Percentiles rank a stretch among this genome's conserved stretches.
These are phyloP conservation scores for Annona cherimola DNA, from an alignment of 164 flowering plant genomes.

Conservation along the genomic window DNA sequence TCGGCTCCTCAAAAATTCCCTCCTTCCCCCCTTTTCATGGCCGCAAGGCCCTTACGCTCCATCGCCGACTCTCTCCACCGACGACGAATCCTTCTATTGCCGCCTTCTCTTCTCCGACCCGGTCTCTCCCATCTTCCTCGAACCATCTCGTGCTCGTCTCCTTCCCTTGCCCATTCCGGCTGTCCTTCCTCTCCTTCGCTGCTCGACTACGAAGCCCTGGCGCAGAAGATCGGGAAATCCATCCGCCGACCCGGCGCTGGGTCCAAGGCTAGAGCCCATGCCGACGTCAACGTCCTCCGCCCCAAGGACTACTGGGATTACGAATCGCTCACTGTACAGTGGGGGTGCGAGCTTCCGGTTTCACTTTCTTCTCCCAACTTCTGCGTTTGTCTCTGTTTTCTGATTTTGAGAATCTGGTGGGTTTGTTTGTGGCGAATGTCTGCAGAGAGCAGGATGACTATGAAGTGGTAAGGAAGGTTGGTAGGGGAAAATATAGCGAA, in stretches of 20 bases:
- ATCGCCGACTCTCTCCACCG: slow-evolving; percentile 10
- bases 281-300: slow-evolving; percentile 77
- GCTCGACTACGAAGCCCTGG: slow-evolving; percentile 50
- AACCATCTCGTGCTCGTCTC: slow-evolving; percentile 17
- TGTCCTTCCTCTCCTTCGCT: slow-evolving; percentile 9
- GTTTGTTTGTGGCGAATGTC: neutral
- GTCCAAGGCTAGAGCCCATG: slow-evolving; percentile 87
- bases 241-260: slow-evolving; percentile 83
- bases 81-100: slow-evolving; percentile 15
- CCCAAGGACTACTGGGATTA: slow-evolving; percentile 98
- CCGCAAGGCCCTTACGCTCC: slow-evolving; percentile 51
- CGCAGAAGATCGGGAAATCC: slow-evolving; percentile 86
- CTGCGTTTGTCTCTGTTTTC: neutral
- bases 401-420: neutral
- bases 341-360: slow-evolving; percentile 59
- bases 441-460: slow-evolving; percentile 91
- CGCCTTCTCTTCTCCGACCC: slow-evolving; percentile 1
- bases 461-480: slow-evolving; percentile 95
- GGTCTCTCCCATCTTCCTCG: neutral
- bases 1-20: neutral
- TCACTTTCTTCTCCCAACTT: neutral
- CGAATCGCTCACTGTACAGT: slow-evolving; percentile 83
- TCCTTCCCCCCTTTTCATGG: slow-evolving; percentile 29
- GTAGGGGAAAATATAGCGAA: slow-evolving; percentile 96
- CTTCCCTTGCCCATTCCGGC: slow-evolving; percentile 11